phyloP scores from a whole-genome alignment of 208 protist species.

The Phytomonas sp. region DNA sequence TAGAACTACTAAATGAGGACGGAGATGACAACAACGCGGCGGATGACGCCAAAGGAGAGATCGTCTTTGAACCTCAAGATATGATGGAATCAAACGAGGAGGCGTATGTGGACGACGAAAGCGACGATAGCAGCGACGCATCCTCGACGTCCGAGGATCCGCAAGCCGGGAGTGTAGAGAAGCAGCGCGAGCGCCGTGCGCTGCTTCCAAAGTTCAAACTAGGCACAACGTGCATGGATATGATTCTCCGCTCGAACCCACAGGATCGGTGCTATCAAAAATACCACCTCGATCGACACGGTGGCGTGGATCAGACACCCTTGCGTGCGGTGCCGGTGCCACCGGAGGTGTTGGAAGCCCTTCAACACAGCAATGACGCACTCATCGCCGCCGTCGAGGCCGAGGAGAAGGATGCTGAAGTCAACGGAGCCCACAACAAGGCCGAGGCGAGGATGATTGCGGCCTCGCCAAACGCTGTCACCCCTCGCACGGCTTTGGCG shows the following conservation, averaged over 20 bases:
- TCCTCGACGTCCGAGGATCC: background rate
- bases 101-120: conserved; percentile 14
- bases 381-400: background rate
- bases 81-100: conserved; percentile 21
- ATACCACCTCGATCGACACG: conserved; percentile 54
- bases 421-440: conserved; percentile 20
- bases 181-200: background rate
- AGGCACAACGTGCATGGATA: background rate
- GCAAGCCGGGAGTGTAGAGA: background rate
- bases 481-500: conserved; percentile 9
- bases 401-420: conserved; percentile 1
- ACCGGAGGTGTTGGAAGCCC: conserved; percentile 18
- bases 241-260: background rate
- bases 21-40: conserved; percentile 11
- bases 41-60: conserved; percentile 17
- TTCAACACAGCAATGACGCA: conserved; percentile 3
- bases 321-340: conserved; percentile 28
- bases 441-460: conserved; percentile 12
- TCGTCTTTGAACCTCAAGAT: conserved; percentile 19
- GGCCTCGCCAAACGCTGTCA: conserved; percentile 16
- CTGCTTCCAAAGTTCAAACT: conserved; percentile 17
- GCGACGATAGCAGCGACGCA: conserved; percentile 8
- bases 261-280: conserved; percentile 14
- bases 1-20: conserved; percentile 17
- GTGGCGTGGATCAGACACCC: conserved; percentile 33